Evolutionary conservation across 805 yeast genomes (phyloP), one percentile per base, ranked within the genome.

Genomic region (Suhomyces faveliae): DNA sequence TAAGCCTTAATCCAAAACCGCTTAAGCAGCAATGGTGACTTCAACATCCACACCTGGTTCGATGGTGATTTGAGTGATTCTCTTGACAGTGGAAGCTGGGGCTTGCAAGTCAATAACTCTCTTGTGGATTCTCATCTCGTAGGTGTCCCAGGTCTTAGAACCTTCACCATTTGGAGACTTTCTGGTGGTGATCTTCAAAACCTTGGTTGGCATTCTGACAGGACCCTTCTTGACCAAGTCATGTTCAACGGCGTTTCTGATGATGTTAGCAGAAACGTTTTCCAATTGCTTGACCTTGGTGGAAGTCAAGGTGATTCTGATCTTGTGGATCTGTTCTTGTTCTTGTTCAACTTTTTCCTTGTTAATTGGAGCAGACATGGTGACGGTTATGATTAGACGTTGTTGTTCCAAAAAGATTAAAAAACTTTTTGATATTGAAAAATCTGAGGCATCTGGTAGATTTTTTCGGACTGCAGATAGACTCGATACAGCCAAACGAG

Each of bases 81-180:
- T 87, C 87, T 87, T 90, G 77, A 92, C 96, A 62, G 84, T 76
- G 59, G 81, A 79, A 71, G 96, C 89, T 77, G 97, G 96, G 62
- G 98, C 96, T 79, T 88, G 92, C 77, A 94, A 84, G 81, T 91
- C 97, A 71, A 94, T 89, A 78, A 89, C 87, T 81, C 99, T 91
- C 95, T 94, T 94, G 96, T 94, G 99, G 84, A 94, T 90, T 87
- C 97, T 92, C 96, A 94, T 87, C 84, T 94, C 99, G 79, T 85
- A 94, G 68, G 95, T 81, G 76, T 94, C 99, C 97, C 97, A 94
- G 70, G 99, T 94, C 92, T 94, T 94, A 67, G 99, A 94, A 94
- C 99, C 99, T 84, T 94, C 97, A 94, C 99, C 99, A 79, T 95
- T 95, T 72, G 99, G 99, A 73, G 99, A 87, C 91, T 94, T 94